phyloP scores from a whole-genome alignment of 2,329 filamentous ascomycete genomes.

The Cyanodermella asteris region DNA sequence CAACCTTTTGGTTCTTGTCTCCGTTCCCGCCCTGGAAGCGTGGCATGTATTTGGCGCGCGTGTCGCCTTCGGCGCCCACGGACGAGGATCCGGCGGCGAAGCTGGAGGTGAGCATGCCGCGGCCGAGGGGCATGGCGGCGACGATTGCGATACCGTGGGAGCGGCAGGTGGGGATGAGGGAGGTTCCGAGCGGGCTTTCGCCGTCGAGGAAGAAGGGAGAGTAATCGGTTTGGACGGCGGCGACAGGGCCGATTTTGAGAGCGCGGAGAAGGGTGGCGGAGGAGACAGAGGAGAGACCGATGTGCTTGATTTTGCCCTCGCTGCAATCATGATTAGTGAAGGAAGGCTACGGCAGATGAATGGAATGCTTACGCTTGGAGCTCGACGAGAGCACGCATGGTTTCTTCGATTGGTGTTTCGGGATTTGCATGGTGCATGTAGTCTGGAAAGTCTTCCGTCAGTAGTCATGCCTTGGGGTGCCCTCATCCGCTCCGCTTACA shows the following conservation, averaged over 20 bases:
- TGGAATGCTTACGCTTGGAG: slow-evolving; percentile 15
- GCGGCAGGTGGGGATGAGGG: slow-evolving; percentile 22
- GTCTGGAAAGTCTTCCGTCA: too few relatives aligned
- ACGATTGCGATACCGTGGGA: slow-evolving; percentile 21
- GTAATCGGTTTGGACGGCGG: slow-evolving; percentile 33
- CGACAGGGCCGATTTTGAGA: slow-evolving; percentile 25
- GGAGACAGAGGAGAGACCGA: slow-evolving; percentile 29
- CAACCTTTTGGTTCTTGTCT: slow-evolving; percentile 31
- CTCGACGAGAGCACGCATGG: slow-evolving; percentile 21
- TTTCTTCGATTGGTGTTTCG: slow-evolving; percentile 16
- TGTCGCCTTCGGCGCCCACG: slow-evolving; percentile 22
- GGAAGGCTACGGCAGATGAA: neutral
- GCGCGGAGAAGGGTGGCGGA: slow-evolving; percentile 29
- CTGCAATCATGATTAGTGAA: slow-evolving; percentile 10
- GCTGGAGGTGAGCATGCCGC: slow-evolving; percentile 23
- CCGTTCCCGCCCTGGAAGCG: slow-evolving; percentile 32
- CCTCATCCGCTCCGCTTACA: too few relatives aligned
- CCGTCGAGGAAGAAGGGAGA: slow-evolving; percentile 28
- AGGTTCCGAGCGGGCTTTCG: slow-evolving; percentile 18
- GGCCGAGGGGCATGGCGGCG: slow-evolving; percentile 17
- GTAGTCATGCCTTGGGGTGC: too few relatives aligned
- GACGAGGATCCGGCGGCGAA: slow-evolving; percentile 16
- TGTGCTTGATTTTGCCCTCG: slow-evolving; percentile 30
- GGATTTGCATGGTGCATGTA: slow-evolving; percentile 24
- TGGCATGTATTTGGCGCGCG: slow-evolving; percentile 23